Conservation (phyloP, 192 early-diverging fungal species). For the Coemansia sp. region DNA sequence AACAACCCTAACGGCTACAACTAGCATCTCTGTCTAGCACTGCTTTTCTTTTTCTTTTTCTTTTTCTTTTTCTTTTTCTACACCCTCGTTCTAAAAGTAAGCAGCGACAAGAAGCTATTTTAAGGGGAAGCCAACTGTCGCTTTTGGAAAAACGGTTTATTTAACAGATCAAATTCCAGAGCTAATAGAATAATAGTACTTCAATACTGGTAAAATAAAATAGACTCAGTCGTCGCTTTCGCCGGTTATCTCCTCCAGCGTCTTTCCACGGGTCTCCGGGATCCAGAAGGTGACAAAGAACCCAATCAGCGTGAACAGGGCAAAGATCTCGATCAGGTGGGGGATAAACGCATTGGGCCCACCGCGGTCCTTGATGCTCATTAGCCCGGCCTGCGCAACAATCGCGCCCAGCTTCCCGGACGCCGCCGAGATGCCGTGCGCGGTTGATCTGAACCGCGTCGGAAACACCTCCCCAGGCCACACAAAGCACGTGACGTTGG, state of each 20-base stretch:
- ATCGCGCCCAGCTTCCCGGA: constrained; percentile 79
- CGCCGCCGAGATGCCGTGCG: constrained; percentile 80
- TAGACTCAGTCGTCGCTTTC: constrained; percentile 32
- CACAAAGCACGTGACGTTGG: constrained; percentile 88
- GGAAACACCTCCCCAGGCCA: constrained; percentile 83
- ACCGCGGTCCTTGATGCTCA: constrained; percentile 68
- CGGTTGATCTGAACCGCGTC: constrained; percentile 76
- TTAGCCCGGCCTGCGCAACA: constrained; percentile 70
- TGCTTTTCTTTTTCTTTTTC: constrained; percentile 1
- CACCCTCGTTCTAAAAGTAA: neutral
- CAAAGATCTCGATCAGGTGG: constrained; percentile 70
- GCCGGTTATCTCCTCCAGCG: constrained; percentile 51
- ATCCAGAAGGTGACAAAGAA: constrained; percentile 52
- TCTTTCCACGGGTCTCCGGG: constrained; percentile 54
- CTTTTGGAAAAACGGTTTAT: too few relatives aligned
- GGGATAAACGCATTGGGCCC: constrained; percentile 63
- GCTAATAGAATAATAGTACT: neutral
- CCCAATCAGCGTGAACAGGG: constrained; percentile 75
- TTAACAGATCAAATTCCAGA: neutral
- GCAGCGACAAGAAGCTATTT: too few relatives aligned
- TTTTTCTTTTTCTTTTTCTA: neutral
- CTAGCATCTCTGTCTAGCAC: constrained; percentile 1
- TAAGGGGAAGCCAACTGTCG: too few relatives aligned
- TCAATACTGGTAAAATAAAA: neutral
- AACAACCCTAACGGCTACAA: constrained; percentile 66